phyloP scores from a whole-genome alignment of 2,329 filamentous ascomycete genomes.

The Fusarium tricinctum region DNA sequence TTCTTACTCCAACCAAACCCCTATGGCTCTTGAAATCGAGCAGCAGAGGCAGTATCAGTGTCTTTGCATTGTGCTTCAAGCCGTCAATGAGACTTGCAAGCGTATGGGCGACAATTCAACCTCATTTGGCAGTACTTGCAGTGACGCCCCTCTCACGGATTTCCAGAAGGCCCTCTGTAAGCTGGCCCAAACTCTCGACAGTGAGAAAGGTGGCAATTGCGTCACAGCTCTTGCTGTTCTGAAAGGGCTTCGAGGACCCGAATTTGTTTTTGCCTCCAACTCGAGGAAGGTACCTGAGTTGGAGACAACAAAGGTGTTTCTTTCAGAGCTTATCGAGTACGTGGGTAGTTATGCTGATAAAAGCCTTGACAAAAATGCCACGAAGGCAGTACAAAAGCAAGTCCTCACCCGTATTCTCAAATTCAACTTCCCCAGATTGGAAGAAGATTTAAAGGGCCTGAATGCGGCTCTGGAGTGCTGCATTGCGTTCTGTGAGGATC shows the following conservation, averaged over 20 bases:
- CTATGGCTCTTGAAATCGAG: not conserved
- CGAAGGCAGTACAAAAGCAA: slow-evolving; percentile 8
- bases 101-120: not conserved
- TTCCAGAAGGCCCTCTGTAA: not conserved
- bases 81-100: slow-evolving; percentile 16
- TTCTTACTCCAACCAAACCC: not conserved
- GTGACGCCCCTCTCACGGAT: slow-evolving; percentile 4
- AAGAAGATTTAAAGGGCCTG: slow-evolving; percentile 8
- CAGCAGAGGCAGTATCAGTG: slow-evolving; percentile 9
- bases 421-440: slow-evolving; percentile 11
- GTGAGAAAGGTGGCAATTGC: slow-evolving; percentile 6
- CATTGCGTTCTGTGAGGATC: not conserved
- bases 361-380: too few species aligned
- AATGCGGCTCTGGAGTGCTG: not conserved
- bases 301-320: not conserved
- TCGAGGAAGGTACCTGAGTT: not conserved
- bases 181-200: slow-evolving; percentile 5
- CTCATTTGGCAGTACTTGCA: slow-evolving; percentile 1
- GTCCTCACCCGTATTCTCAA: slow-evolving; percentile 7
- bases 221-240: slow-evolving; percentile 5
- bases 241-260: not conserved
- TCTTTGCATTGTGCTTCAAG: slow-evolving; percentile 14
- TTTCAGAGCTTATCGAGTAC: slow-evolving; percentile 1
- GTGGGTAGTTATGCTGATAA: slow-evolving; percentile 1
- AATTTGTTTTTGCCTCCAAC: slow-evolving; percentile 10